These are phyloP conservation scores for Nicotiana rustica DNA, from an alignment of 305 asterid genomes.

Conservation along the genomic window DNA sequence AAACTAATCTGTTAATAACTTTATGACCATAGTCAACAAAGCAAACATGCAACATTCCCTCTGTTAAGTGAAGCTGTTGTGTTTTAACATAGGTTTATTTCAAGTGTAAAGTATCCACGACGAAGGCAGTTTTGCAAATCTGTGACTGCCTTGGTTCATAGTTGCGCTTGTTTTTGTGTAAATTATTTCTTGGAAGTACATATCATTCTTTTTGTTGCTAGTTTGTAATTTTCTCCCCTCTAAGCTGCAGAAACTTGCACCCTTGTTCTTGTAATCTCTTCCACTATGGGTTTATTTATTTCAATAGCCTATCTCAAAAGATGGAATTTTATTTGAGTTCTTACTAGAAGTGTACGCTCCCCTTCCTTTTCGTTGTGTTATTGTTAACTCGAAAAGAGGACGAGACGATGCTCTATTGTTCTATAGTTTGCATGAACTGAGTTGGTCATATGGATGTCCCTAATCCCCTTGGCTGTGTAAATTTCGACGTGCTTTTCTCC, in stretches of 20 bases:
- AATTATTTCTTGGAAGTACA: conserved; percentile 63
- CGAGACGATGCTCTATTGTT: background rate
- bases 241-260: conserved; percentile 42
- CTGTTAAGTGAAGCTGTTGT: conserved; percentile 43
- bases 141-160: conserved; percentile 43
- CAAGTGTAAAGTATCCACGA: conserved; percentile 55
- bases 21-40: conserved; percentile 45
- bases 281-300: background rate
- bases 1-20: conserved; percentile 53
- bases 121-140: conserved; percentile 43
- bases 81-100: conserved; percentile 46
- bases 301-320: conserved; percentile 17
- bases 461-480: background rate
- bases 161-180: conserved; percentile 51
- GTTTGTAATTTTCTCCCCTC: conserved; percentile 51
- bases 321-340: background rate
- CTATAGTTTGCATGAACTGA: background rate
- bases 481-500: background rate
- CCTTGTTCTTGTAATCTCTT: conserved; percentile 39
- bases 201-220: conserved; percentile 49
- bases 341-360: background rate
- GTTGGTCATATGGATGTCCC: background rate
- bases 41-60: conserved; percentile 39
- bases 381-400: background rate
- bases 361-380: background rate